Evolutionary conservation across 257 asterid species (phyloP).

Genomic region (Nicotiana otophora): DNA sequence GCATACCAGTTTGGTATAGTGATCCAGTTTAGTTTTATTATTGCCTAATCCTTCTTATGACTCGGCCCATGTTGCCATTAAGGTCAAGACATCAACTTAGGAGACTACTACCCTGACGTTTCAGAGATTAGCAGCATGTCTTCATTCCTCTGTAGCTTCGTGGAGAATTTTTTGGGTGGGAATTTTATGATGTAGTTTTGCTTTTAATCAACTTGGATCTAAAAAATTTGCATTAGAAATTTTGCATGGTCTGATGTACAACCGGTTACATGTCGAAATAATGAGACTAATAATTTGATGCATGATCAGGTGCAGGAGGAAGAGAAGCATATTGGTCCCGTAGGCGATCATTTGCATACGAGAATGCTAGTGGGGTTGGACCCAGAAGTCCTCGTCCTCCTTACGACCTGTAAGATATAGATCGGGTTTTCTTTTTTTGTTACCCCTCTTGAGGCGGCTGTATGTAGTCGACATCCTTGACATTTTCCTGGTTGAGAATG

Average conservation of each 20-base stretch:
- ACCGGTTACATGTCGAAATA: neutral
- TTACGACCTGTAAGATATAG: constrained; percentile 70
- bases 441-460: constrained; percentile 13
- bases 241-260: neutral
- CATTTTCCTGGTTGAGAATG: constrained; percentile 15
- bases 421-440: neutral
- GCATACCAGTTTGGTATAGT: neutral
- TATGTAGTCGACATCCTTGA: neutral
- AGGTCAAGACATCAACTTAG: neutral
- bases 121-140: neutral
- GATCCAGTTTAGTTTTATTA: neutral
- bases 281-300: neutral
- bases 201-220: neutral
- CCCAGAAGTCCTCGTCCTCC: constrained; percentile 95
- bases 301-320: constrained; percentile 46
- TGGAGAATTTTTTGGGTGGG: no score
- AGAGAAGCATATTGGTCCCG: constrained; percentile 73
- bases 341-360: constrained; percentile 69
- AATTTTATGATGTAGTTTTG: no score
- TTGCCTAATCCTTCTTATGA: neutral
- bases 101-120: neutral
- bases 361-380: constrained; percentile 74
- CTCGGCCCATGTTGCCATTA: neutral
- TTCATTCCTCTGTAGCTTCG: no score
- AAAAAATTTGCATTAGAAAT: neutral